Conservation (phyloP, 2,329 filamentous ascomycete genomes). For the Ceratocystis colombiana region DNA sequence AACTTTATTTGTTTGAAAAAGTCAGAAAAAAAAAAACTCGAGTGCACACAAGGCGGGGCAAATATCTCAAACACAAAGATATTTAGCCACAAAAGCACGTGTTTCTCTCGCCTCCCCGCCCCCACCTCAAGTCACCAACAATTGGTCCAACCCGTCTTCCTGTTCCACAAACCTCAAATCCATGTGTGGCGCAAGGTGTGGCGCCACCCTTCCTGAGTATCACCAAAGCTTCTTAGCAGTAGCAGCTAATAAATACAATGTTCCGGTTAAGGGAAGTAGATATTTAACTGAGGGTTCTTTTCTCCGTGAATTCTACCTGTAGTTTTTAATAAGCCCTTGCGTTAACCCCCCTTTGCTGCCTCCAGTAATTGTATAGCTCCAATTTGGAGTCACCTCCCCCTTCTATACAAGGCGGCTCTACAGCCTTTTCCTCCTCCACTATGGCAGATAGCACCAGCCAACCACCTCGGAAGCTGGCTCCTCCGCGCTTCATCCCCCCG, state of each 20-base stretch:
- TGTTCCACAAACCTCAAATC: conserved; percentile 2
- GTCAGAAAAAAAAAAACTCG: not conserved
- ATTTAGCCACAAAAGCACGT: conserved; percentile 11
- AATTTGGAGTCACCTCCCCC: not conserved
- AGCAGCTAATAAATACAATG: not conserved
- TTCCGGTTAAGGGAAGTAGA: no score
- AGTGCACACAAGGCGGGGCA: conserved; percentile 10
- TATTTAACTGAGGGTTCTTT: no score
- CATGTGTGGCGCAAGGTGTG: not conserved
- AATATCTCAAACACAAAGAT: not conserved
- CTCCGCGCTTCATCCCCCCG: conserved; percentile 24
- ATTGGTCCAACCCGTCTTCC: not conserved
- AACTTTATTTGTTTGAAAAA: not conserved
- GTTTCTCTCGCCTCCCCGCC: conserved; percentile 16
- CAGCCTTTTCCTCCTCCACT: not conserved
- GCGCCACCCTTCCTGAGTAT: not conserved
- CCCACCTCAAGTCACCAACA: conserved; percentile 4
- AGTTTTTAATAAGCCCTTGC: not conserved
- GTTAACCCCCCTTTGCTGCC: not conserved
- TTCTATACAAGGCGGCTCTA: not conserved
- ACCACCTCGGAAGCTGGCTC: conserved; percentile 12
- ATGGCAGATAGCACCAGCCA: conserved; percentile 16
- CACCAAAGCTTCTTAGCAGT: not conserved
- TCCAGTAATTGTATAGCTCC: not conserved
- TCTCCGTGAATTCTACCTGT: no score